Evolutionary conservation across 768 basidiomycete genomes (phyloP), one percentile per base, ranked within the genome.

Genomic region (Sistotremastrum niveocremeum): DNA sequence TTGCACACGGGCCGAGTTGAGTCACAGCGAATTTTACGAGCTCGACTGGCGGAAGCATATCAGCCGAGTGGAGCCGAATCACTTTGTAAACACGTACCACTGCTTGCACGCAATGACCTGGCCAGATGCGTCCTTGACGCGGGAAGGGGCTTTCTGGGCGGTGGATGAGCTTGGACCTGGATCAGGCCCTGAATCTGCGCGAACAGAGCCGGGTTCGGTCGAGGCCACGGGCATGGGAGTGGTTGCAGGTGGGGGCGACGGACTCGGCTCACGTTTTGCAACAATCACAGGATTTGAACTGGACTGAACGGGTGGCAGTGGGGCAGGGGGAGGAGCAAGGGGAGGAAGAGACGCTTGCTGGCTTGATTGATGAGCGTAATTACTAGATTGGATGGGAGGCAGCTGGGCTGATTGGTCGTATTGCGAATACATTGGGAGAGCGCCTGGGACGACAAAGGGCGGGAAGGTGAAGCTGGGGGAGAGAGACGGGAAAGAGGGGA

Each of bases 1-100:
- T 79, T 75, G 68, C 85, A 88, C 46, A 72, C 69, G 52, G 85
- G 85, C 58, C 84, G 71, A 34, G 77, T 81, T 47, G 84, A 87
- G 62, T 87, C 85, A 68, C 85, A 88, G 49, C 81, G 77, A 56
- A 87, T 86, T 71, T 88, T 88, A 60, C 85, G 75, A 51, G 76
- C 73, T 54, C 84, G 85, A 63, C 85, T 87, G 66, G 20, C 20
- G 59, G 56, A 52, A 58, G 53, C 53, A 56, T 63, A 56, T 62
- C 52, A 41, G 44, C 52, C 45, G 32, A 5, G n/a, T 12, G n/a
- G 7, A 10, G 44, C 29, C 29, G 6, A 6, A 35, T 28, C 10
- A 43, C 31, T 3, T 20, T 10, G 44, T 7, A 51, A 48, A 50
- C 52, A 68, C 80, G 57, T 60, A 86, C 84, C 84, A 87, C 61